Percentiles rank a stretch among this genome's conserved stretches.
Evolutionary conservation across 805 yeast genomes (phyloP).

Genomic region (Metschnikowia aberdeeniae): DNA sequence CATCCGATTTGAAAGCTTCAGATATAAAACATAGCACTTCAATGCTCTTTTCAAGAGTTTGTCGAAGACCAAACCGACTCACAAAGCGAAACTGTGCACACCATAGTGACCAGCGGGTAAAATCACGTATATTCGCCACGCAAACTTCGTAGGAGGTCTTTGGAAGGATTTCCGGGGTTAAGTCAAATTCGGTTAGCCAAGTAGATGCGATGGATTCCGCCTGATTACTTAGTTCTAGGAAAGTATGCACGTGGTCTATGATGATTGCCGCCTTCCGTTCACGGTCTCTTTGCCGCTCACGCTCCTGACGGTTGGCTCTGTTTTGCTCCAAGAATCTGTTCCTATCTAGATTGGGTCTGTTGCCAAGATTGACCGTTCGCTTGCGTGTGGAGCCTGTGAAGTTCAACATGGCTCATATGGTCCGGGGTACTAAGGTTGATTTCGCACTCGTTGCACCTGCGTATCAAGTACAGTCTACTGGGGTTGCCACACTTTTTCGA

Average conservation of each 20-base stretch:
- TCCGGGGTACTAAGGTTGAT: too few relatives aligned
- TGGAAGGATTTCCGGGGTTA: background rate
- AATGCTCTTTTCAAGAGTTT: background rate
- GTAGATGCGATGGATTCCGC: conserved; percentile 18
- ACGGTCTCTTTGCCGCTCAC: conserved; percentile 53
- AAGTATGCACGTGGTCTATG: conserved; percentile 46
- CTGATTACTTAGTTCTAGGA: conserved; percentile 26
- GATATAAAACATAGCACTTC: background rate
- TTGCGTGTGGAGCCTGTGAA: conserved; percentile 66
- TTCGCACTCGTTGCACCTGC: too few relatives aligned
- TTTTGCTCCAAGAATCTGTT: conserved; percentile 53
- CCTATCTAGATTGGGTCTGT: conserved; percentile 28
- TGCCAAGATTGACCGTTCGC: conserved; percentile 62
- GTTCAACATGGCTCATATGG: conserved; percentile 36
- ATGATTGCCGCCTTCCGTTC: conserved; percentile 47
- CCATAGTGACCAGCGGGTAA: conserved; percentile 15
- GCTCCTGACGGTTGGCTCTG: conserved; percentile 56
- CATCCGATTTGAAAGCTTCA: background rate
- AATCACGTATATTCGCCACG: background rate
- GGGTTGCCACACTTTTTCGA: too few relatives aligned
- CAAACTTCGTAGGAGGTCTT: background rate
- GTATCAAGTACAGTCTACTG: too few relatives aligned
- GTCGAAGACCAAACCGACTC: conserved; percentile 10
- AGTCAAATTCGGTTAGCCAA: conserved; percentile 15
- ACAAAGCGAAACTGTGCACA: conserved; percentile 20